Evolutionary conservation across 208 protist genomes (phyloP), one percentile per base, ranked within the genome.

Genomic region (Wallacemonas rigidus): DNA sequence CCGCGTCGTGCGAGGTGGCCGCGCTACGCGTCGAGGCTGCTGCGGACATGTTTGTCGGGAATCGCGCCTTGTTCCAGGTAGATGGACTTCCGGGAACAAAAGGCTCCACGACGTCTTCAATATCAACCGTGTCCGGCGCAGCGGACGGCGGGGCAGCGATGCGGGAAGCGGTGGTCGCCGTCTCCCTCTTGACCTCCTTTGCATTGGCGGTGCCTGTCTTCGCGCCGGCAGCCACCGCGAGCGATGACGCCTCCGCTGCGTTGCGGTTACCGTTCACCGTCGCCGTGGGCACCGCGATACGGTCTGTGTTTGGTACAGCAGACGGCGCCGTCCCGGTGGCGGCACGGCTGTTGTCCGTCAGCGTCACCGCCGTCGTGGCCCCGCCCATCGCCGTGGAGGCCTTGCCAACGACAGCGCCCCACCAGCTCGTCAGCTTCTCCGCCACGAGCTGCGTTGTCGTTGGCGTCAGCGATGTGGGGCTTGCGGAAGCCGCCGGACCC

Each of bases 81-180:
- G 69, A 73, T 7, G 69, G 56, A 36, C 48, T 61, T 5, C 69
- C 69, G 5, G 43, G 40, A 14, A 73, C 57, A 56, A 61, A 73
- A 3, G 69, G 55, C 69, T 61, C 38, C 45, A 57, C 48, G 1
- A 39, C 57, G 26, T 63, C n/a, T 45, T 63, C 45, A 50, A 50
- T 50, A 6, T 50, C 45, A 12, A 50, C 8, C 45, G 12, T 12
- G 45, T 50, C 45, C 45, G 6, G 8, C 45, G 45, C 57, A 36
- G 39, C 26, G 7, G 40, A 12, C 17, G 0, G 41, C 47, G 9
- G 12, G 5, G n/a, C 47, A 9, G 65, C 36, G 53, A 3, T 8
- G 53, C 43, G 5, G 47, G 62, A n/a, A 0, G 57, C 39, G 0
- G 45, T 14, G 45, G 45, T 26, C 26, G 26, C 26, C 26, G 26